Evolutionary conservation across 2,329 filamentous ascomycete species (phyloP).

Genomic region (Conoideocrella luteorostrata): DNA sequence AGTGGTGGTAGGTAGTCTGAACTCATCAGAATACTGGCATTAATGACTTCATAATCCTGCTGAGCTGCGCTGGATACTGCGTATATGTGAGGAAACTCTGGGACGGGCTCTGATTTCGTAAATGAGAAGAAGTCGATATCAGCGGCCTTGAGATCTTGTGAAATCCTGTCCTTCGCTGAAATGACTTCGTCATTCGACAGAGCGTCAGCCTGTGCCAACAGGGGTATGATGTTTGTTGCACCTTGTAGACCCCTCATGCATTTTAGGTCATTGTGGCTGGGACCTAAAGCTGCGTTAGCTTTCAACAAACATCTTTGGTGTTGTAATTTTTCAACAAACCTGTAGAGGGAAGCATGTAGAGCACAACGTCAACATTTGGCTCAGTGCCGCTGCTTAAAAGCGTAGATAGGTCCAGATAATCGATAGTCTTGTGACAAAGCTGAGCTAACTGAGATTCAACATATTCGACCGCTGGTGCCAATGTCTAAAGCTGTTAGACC

Average conservation of each 20-base stretch:
- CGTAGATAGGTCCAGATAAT: constrained; percentile 67
- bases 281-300: constrained; percentile 22
- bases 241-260: constrained; percentile 63
- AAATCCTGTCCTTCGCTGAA: constrained; percentile 53
- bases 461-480: constrained; percentile 50
- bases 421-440: constrained; percentile 45
- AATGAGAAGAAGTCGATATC: constrained; percentile 64
- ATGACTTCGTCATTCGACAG: constrained; percentile 52
- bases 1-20: constrained; percentile 83
- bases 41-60: constrained; percentile 75
- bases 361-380: constrained; percentile 73
- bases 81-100: constrained; percentile 47
- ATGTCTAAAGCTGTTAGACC: neutral
- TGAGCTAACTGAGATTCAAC: constrained; percentile 47
- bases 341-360: constrained; percentile 70
- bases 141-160: constrained; percentile 47
- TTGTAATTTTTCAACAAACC: constrained; percentile 54
- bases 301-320: no score
- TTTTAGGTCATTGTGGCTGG: constrained; percentile 50
- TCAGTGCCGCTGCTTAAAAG: constrained; percentile 78
- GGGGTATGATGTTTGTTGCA: constrained; percentile 77
- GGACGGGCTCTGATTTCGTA: constrained; percentile 25
- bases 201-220: constrained; percentile 72
- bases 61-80: constrained; percentile 69
- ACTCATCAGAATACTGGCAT: constrained; percentile 89